phyloP scores from a whole-genome alignment of 2,329 filamentous ascomycete species.

The Sarocladium oryzae region DNA sequence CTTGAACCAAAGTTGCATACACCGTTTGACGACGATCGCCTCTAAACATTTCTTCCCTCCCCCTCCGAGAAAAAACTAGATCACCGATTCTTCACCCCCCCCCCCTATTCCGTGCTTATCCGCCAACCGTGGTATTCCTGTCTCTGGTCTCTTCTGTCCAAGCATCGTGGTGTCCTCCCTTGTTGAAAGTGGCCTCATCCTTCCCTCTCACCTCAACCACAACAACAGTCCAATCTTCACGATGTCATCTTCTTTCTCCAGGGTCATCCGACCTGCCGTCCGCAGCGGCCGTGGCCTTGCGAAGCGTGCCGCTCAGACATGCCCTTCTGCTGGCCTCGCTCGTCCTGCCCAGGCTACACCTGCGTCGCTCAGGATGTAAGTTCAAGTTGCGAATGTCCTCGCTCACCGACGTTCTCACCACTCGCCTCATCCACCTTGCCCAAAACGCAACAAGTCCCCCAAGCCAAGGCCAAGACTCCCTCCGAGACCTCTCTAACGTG shows the following conservation, averaged over 20 bases:
- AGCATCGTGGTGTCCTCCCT: too few species aligned
- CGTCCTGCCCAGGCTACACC: neutral
- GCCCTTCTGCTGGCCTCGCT: neutral
- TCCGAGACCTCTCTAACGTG: neutral
- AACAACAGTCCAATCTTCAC: neutral
- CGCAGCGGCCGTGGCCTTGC: slow-evolving; percentile 34
- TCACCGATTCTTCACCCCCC: too few species aligned
- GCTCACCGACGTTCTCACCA: neutral
- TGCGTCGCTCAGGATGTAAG: slow-evolving; percentile 18
- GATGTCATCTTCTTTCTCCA: slow-evolving; percentile 41
- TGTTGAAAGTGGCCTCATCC: neutral
- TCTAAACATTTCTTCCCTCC: neutral
- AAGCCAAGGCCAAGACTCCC: too few species aligned
- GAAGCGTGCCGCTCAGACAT: slow-evolving; percentile 19
- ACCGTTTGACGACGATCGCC: slow-evolving; percentile 5
- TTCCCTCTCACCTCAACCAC: neutral
- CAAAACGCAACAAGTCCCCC: neutral
- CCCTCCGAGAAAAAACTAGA: too few species aligned
- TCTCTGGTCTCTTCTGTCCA: too few species aligned
- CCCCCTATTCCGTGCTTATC: too few species aligned
- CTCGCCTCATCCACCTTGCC: neutral
- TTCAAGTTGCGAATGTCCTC: neutral
- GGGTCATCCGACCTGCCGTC: slow-evolving; percentile 45
- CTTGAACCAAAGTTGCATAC: too few species aligned
- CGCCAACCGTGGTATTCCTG: too few species aligned